Conservation (phyloP, 2,329 filamentous ascomycete genomes). For the Verticillium klebahnii region DNA sequence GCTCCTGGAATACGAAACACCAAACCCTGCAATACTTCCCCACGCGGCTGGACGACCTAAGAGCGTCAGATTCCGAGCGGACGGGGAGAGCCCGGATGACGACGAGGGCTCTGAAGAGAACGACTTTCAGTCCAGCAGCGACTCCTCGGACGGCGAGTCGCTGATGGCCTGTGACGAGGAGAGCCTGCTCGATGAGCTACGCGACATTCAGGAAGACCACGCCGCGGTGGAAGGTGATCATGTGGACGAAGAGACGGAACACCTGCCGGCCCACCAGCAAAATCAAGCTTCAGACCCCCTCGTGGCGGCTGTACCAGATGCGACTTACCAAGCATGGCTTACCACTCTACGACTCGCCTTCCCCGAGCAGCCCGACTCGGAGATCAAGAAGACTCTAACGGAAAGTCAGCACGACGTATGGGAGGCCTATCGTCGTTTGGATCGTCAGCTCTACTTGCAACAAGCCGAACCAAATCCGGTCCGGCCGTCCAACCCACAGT, state of each 20-base stretch:
- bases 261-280: background rate
- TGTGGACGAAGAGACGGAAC: constrained; percentile 8
- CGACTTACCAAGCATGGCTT: constrained; percentile 8
- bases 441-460: background rate
- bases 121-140: constrained; percentile 27
- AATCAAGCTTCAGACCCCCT: background rate
- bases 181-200: constrained; percentile 11
- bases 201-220: constrained; percentile 3
- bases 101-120: constrained; percentile 15
- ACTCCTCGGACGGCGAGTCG: constrained; percentile 36
- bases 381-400: constrained; percentile 30
- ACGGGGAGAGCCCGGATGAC: constrained; percentile 24
- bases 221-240: constrained; percentile 7
- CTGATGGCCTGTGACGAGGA: constrained; percentile 24
- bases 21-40: constrained; percentile 7
- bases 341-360: constrained; percentile 37
- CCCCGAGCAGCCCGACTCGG: constrained; percentile 28
- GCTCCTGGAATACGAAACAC: constrained; percentile 7
- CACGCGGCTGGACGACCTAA: constrained; percentile 11
- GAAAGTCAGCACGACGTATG: constrained; percentile 28
- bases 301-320: background rate
- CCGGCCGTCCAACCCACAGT: background rate
- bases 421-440: constrained; percentile 26
- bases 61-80: constrained; percentile 18
- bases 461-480: background rate